Base-by-base conservation (phyloP, 2,329 filamentous ascomycete species). In the Coleophoma eucalyptorum region DNA sequence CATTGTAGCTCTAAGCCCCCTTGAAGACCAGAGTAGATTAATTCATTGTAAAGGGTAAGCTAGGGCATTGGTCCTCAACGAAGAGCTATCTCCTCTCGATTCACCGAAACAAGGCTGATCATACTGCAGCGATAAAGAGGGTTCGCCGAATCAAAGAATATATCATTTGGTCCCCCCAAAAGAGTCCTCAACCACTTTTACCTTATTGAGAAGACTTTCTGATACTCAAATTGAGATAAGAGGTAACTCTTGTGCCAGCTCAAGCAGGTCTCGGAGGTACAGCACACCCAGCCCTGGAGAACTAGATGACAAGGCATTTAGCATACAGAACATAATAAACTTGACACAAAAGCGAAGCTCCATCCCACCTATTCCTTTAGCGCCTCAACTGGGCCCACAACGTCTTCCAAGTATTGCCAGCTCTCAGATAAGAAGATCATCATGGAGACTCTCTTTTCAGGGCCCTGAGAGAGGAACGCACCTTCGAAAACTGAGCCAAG, bases 361-460 rank as follows among this genome's bases (percentile, higher is more conserved):
- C 13, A 26, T 60, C 26, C 50, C 50, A 31, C 42, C 52, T 40
- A 53, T 58, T 7, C 62, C 61, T 43, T 20, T 53, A 13, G 50
- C 57, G 19, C 59, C 64, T 4, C 33, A 56, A 2, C 38, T 64
- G 18, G 41, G 53, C 16, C 57, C 66, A 34, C 54, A 53, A 42
- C 51, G 57, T 15, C 46, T 63, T 33, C 54, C 62, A 40, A 64
- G 59, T 52, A 58, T 64, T 47, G 48, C 35, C 44, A 55, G 41
- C 48, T 55, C 38, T 34, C 48, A 57, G 16, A 52, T 50, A 26
- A 35, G 41, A 20, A 56, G 48, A 52, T 64, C 63, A 41, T 59
- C 60, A 16, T 67, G 65, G 65, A 54, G 64, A 43, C 48, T 66
- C 12, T 65, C 64, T 13, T 67, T 67, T 46, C 40, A 55, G 18